These are phyloP conservation scores for Hanseniaspora lachancei DNA, from an alignment of 805 yeast species.

Conservation along the genomic window DNA sequence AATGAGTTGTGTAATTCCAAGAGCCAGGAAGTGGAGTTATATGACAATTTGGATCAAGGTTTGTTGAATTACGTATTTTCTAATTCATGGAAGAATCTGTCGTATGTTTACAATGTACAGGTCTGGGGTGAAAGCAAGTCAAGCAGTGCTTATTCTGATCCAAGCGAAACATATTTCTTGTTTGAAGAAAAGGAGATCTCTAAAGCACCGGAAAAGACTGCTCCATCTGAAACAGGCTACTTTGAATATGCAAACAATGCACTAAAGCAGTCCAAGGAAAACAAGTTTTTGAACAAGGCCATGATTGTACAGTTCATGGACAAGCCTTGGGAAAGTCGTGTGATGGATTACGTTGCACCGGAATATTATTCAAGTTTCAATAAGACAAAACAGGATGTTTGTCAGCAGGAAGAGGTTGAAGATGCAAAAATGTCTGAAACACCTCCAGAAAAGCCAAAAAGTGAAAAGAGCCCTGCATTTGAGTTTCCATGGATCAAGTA, in stretches of 20 bases:
- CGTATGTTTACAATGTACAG: slow-evolving; percentile 79
- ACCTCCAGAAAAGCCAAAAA: background rate
- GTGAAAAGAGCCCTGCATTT: background rate
- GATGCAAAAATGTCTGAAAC: background rate
- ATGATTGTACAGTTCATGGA: slow-evolving; percentile 48
- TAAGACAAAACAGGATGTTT: background rate
- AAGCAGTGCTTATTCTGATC: background rate
- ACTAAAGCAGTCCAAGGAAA: slow-evolving; percentile 29
- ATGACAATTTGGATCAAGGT: slow-evolving; percentile 93
- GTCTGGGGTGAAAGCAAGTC: slow-evolving; percentile 12
- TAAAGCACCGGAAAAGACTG: background rate
- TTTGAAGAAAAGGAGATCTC: background rate
- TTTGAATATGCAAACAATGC: background rate
- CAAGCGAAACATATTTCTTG: background rate
- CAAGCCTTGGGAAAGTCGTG: slow-evolving; percentile 41
- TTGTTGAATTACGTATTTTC: slow-evolving; percentile 42
- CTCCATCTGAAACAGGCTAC: background rate
- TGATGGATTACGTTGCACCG: background rate
- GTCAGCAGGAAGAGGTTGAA: background rate
- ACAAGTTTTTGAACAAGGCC: slow-evolving; percentile 34
- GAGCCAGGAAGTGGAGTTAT: slow-evolving; percentile 25
- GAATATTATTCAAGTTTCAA: background rate
- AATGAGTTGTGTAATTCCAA: background rate
- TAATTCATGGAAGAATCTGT: slow-evolving; percentile 51
- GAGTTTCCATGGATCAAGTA: slow-evolving; percentile 7